Conservation (phyloP, 2,329 filamentous ascomycete species). For the Mollisia scopiformis region DNA sequence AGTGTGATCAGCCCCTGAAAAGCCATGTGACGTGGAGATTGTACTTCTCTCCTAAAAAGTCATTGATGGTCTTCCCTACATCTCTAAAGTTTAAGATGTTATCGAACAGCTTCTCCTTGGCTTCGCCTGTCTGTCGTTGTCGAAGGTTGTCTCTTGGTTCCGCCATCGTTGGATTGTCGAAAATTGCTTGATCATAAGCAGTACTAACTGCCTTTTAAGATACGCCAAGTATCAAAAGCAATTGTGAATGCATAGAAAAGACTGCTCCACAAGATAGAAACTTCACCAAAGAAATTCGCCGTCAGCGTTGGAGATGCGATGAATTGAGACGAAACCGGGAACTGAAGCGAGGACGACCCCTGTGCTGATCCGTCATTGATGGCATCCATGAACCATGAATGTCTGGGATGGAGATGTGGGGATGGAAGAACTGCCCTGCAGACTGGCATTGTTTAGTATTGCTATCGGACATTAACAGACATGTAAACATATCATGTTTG, state of each 20-base stretch:
- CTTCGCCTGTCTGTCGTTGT: slow-evolving; percentile 14
- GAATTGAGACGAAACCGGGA: slow-evolving; percentile 15
- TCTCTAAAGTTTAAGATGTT: slow-evolving; percentile 77
- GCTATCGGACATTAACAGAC: not conserved
- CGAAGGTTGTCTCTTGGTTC: not conserved
- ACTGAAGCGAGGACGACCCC: slow-evolving; percentile 16
- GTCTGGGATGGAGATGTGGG: not conserved
- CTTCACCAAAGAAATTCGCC: not conserved
- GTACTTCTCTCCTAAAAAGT: slow-evolving; percentile 57
- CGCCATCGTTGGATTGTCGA: not conserved
- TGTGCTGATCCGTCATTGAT: not conserved
- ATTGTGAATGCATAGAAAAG: not conserved
- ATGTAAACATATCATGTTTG: not conserved
- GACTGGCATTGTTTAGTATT: not conserved
- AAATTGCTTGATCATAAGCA: not conserved
- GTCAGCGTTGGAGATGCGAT: slow-evolving; percentile 1
- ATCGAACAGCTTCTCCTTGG: slow-evolving; percentile 44
- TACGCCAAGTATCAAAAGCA: not conserved
- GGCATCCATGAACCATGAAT: not conserved
- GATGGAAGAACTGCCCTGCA: not conserved
- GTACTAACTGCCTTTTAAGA: not conserved
- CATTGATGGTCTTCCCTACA: slow-evolving; percentile 70
- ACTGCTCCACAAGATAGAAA: not conserved
- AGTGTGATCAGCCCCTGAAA: slow-evolving; percentile 11
- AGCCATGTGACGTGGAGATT: slow-evolving; percentile 19